A percentile compares a stretch with the other conserved stretches of the same genome.
Evolutionary conservation across 768 basidiomycete genomes (phyloP).

Genomic region (Agrocybe pediades): DNA sequence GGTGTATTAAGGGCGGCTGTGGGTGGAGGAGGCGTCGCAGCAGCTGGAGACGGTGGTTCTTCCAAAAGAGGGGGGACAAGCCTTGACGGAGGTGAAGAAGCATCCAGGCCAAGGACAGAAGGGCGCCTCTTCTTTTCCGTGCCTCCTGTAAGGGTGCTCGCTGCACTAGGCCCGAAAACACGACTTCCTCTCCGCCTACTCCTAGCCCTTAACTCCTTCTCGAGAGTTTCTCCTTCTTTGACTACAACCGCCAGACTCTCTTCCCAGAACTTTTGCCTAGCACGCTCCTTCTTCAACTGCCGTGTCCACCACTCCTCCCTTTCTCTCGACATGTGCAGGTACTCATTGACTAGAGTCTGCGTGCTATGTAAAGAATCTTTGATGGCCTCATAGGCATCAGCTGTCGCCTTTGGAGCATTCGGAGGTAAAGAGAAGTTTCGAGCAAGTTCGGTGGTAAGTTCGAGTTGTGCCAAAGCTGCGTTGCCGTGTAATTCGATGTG

Average conservation of each 20-base stretch:
- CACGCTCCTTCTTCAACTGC: conserved; percentile 64
- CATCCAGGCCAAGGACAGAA: conserved; percentile 13
- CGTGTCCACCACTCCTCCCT: conserved; percentile 82
- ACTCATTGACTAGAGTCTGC: conserved; percentile 30
- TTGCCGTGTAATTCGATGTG: conserved; percentile 71
- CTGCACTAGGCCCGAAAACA: conserved; percentile 43
- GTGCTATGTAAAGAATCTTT: conserved; percentile 60
- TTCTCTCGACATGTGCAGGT: conserved; percentile 52
- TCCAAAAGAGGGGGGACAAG: conserved; percentile 11
- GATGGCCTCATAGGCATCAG: conserved; percentile 51
- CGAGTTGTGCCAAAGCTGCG: conserved; percentile 72
- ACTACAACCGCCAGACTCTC: conserved; percentile 87
- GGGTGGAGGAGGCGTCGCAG: conserved; percentile 12
- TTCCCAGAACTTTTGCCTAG: conserved; percentile 80
- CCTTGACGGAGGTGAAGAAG: conserved; percentile 1
- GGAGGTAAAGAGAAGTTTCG: conserved; percentile 43
- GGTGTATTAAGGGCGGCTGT: conserved; percentile 5
- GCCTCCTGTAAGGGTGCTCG: conserved; percentile 4
- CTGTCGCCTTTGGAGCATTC: conserved; percentile 22
- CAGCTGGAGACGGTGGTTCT: conserved; percentile 13
- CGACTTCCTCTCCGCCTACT: conserved; percentile 62
- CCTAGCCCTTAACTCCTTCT: conserved; percentile 70
- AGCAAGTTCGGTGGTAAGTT: conserved; percentile 71
- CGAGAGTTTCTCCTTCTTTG: conserved; percentile 80
- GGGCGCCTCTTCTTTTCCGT: conserved; percentile 23